Percentiles rank a stretch among this genome's conserved stretches.
Conservation (phyloP, 129 eudicot genomes). For the Lonicera japonica region DNA sequence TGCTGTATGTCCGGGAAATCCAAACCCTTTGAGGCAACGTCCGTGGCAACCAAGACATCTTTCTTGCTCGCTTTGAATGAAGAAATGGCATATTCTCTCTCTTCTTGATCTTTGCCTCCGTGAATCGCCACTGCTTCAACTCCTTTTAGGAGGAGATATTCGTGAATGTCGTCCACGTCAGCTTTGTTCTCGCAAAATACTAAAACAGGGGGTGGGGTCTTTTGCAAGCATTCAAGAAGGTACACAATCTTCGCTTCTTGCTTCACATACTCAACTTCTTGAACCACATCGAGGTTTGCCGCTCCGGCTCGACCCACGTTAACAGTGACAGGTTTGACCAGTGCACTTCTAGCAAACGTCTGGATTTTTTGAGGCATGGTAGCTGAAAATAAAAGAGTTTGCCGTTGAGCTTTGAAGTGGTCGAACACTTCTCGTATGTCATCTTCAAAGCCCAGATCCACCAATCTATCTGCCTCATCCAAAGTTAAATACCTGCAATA, state of each 20-base stretch:
- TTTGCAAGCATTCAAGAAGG: slow-evolving; percentile 78
- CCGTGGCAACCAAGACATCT: slow-evolving; percentile 63
- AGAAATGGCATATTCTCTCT: slow-evolving; percentile 66
- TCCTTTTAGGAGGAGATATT: slow-evolving; percentile 67
- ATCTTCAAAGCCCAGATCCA: slow-evolving; percentile 82
- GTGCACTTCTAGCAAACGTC: slow-evolving; percentile 60
- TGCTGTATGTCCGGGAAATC: slow-evolving; percentile 90
- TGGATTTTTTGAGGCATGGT: slow-evolving; percentile 88
- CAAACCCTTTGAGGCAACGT: slow-evolving; percentile 79
- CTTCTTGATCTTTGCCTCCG: slow-evolving; percentile 90
- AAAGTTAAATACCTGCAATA: slow-evolving; percentile 60
- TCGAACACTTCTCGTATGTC: slow-evolving; percentile 81
- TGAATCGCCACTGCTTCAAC: slow-evolving; percentile 79
- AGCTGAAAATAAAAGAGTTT: slow-evolving; percentile 77
- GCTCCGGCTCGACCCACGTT: slow-evolving; percentile 95
- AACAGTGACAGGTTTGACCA: slow-evolving; percentile 72
- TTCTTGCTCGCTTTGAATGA: slow-evolving; percentile 64
- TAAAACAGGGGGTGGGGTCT: slow-evolving; percentile 76
- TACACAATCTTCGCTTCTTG: slow-evolving; percentile 75
- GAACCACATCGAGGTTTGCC: slow-evolving; percentile 83
- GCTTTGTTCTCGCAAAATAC: slow-evolving; percentile 79
- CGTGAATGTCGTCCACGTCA: slow-evolving; percentile 79
- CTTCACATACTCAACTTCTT: slow-evolving; percentile 85
- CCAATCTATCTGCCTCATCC: slow-evolving; percentile 86
- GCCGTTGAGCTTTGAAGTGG: slow-evolving; percentile 75